Evolutionary conservation across 345 rosid genomes (phyloP), one percentile per base, ranked within the genome.

Genomic region (Bruguiera gymnorhiza): DNA sequence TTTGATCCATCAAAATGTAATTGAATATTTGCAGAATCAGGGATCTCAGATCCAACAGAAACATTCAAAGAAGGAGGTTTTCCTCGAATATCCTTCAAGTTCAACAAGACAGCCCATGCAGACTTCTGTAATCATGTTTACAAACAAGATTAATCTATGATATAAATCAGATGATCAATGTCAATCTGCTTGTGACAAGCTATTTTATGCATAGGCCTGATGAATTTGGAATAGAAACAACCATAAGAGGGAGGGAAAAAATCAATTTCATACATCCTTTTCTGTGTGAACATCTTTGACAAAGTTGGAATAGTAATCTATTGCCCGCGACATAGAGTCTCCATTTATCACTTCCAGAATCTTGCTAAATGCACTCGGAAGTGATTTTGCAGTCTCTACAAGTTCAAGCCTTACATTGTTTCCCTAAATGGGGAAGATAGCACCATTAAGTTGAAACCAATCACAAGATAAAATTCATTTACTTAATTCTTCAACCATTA

Each of bases 371-470:
- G 87, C 86, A 73, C 81, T 84, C 16, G 99, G 97, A 75, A 95
- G 97, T 0, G 89, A 88, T 72, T 83, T 89, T 21, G 99, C 93
- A 76, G 97, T 92, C 77, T 87, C 97, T 70, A 92, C 73, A 54
- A 95, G 99, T 77, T 92, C 97, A 76, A 79, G 79, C 79, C 96
- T 87, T 77, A 95, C 96, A 85, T 90, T 90, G 66, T 84, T 79
- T 64, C 97, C 97, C 99, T 95, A 85, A 70, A 55, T 74, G 75
- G 37, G 36, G 23, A 23, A 76, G 34, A 67, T 15, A 32, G 56
- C 4, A 66, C n/a, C 32, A 54, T 53, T 67, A 13, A 43, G 54
- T 39, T 63, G 65, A 66, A 27, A 21, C 50, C 26, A 36, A 57
- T 56, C 63, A 51, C 2, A 79, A 57, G 55, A 70, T 32, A 27